Base-by-base conservation (phyloP, 2,329 filamentous ascomycete species). In the Colletotrichum sp. region DNA sequence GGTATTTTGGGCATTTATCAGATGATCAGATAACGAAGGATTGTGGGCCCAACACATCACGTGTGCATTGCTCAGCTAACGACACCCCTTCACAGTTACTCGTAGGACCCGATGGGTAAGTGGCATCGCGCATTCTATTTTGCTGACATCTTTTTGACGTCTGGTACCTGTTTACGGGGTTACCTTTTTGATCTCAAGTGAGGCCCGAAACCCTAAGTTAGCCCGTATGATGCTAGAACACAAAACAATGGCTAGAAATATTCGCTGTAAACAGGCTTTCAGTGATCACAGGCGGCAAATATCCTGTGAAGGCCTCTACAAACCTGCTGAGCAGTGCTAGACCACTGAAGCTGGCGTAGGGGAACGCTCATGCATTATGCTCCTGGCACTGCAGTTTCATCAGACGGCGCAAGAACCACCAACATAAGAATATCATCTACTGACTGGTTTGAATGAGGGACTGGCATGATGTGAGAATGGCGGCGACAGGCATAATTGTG, bases 1-100 rank as follows among this genome's bases (percentile, higher is more conserved):
- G 28, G 18, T 62, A 62, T 62, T 62, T 62, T 28, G 59, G 28
- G 18, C 21, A 62, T 62, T 62, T 62, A 62, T 62, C 28, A 62
- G 59, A 62, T 62, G 59, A 62, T 62, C 59, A 62, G 59, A 62
- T 62, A 62, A 62, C 6, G 18, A 28, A 16, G 59, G 59, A 13
- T 34, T 62, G 59, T 62, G 59, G 59, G 28, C 15, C 26, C 18
- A 62, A 8, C 4, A 5, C 28, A 62, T 62, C 59, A 62, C 59
- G 59, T 62, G 59, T 30, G 15, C 59, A 62, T 78, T 94, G 91
- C 82, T 92, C 93, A 80, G 44, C 44, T 49, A 49, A 49, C 9
- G 9, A 49, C 44, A 49, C 44, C 44, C 44, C 44, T 49, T 21
- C 9, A n/a, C 4, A 44, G 39, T 21, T 4, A 4, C 1, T 12